Evolutionary conservation across 257 asterid genomes (phyloP), one percentile per base, ranked within the genome.

Genomic region (Fraxinus pennsylvanica): DNA sequence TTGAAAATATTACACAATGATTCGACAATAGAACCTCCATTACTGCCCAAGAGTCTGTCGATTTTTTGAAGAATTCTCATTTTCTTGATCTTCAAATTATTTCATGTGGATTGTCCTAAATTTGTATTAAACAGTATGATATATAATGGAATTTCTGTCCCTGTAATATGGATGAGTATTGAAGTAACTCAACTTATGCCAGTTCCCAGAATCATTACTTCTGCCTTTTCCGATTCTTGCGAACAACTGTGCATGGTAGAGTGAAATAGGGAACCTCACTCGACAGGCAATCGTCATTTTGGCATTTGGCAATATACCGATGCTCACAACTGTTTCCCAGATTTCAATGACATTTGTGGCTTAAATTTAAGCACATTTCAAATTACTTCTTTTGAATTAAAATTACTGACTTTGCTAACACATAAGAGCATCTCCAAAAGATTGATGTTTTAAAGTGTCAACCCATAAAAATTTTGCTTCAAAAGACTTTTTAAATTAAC

Each of bases 21-120:
- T 50, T 3, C 17, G 17, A 1, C 27, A 57, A 57, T 9, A 59
- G 68, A 59, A 59, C 13, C 29, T 57, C 61, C 61, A 54, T 54
- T 59, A 9, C 29, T 5, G 45, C 29, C 39, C 17, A 72, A 21
- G 50, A 27, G 45, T 65, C 69, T 35, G 59, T 63, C 12, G 32
- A 45, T 50, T 36, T 78, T 79, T 32, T 9, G 73, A 52, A 72
- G 38, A 47, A 63, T 73, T 32, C 82, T 78, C 82, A 79, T 79
- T 65, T 59, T 30, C 39, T 73, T 35, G 57, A 30, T 68, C 54
- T 68, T 67, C 67, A 76, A 67, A 76, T 27, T 3, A 17, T 38
- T 22, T 25, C 4, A 21, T 1, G 0, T 29, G 36, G 3, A 33
- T 30, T 59, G 63, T 22, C 19, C 22, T 1, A 45, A 22, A 12